Conservation (phyloP, 108 stramenopile species). For the Nitzschia putrida region DNA sequence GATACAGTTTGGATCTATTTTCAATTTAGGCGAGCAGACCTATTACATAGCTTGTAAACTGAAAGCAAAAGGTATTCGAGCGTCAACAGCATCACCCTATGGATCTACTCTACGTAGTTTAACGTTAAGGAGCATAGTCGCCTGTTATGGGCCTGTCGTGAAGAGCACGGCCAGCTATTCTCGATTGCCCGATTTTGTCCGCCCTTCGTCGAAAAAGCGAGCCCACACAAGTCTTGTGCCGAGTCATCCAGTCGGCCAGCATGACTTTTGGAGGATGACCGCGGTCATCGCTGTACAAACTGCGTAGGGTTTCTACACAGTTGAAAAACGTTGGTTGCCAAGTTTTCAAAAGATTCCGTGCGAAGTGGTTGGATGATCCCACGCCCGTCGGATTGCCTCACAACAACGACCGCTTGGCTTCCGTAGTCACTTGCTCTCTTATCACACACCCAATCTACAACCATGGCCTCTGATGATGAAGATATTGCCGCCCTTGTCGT, state of each 20-base stretch:
- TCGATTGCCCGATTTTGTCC: conserved; percentile 1
- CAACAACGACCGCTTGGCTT: background rate
- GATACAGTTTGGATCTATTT: too few relatives aligned
- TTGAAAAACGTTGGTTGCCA: background rate
- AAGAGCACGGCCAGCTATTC: too few relatives aligned
- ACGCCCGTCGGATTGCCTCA: background rate
- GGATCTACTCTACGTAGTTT: too few relatives aligned
- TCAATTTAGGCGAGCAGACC: too few relatives aligned
- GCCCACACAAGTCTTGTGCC: conserved; percentile 6
- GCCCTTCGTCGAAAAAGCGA: conserved; percentile 17
- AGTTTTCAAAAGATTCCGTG: background rate
- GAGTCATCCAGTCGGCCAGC: background rate
- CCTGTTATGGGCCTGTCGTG: too few relatives aligned
- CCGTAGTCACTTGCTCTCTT: background rate
- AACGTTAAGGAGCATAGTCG: too few relatives aligned
- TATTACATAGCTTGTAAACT: too few relatives aligned
- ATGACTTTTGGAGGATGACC: conserved; percentile 14
- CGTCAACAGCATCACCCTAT: too few relatives aligned
- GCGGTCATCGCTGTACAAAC: conserved; percentile 12
- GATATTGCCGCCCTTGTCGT: conserved; percentile 95
- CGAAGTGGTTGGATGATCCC: background rate
- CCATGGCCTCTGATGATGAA: conserved; percentile 86
- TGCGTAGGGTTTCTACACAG: conserved; percentile 8
- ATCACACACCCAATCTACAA: conserved; percentile 36
- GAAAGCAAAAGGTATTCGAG: too few relatives aligned